Percentiles rank a stretch among this genome's conserved stretches.
These are phyloP conservation scores for Starmera quercuum DNA, from an alignment of 805 yeast species.

Conservation along the genomic window DNA sequence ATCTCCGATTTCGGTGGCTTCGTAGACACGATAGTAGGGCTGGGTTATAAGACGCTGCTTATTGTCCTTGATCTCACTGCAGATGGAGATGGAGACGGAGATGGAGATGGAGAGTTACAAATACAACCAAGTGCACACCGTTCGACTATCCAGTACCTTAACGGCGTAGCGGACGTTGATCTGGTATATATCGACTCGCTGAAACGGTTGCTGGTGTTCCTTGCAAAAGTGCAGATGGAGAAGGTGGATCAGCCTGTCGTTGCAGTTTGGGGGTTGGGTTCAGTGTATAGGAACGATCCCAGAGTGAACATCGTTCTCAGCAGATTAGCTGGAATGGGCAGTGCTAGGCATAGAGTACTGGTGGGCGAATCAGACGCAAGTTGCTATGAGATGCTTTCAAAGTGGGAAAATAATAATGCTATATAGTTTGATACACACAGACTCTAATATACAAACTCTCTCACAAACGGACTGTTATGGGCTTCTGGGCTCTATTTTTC, in stretches of 20 bases:
- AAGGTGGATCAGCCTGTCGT: background rate
- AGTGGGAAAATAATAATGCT: background rate
- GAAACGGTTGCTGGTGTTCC: background rate
- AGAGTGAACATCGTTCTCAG: background rate
- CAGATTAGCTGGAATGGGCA: background rate
- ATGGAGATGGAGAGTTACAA: background rate
- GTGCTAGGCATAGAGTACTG: background rate
- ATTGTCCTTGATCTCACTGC: background rate
- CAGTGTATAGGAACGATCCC: background rate
- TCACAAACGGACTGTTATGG: background rate
- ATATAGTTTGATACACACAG: background rate
- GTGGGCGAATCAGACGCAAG: background rate
- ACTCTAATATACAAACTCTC: background rate
- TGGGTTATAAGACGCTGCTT: background rate
- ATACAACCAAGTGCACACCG: background rate
- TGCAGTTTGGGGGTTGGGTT: background rate
- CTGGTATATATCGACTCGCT: background rate
- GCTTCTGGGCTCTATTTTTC: slow-evolving; percentile 5
- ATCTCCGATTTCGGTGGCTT: no score
- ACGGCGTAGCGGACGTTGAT: background rate
- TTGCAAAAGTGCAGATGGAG: background rate
- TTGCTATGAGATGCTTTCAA: background rate
- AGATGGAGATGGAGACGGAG: background rate
- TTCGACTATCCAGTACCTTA: background rate
- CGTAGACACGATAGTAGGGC: no score